These are phyloP conservation scores for Tieghemostelium lacteum DNA, from an alignment of 78 protist genomes.

Conservation along the genomic window DNA sequence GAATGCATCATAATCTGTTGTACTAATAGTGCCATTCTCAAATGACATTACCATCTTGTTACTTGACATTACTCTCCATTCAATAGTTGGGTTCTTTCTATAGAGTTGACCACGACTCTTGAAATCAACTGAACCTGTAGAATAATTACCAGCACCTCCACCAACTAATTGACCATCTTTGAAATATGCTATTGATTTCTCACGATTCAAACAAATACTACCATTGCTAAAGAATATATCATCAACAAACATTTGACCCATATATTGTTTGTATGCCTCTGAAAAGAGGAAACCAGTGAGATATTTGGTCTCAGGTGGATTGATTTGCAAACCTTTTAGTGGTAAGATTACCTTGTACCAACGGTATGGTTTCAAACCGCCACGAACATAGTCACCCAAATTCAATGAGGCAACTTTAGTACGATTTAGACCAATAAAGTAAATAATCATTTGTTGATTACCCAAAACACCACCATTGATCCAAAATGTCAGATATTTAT, in stretches of 20 bases:
- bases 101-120: not conserved
- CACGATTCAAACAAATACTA: not conserved
- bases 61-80: not conserved
- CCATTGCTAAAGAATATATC: conserved; percentile 10
- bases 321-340: not conserved
- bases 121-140: not conserved
- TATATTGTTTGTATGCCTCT: not conserved
- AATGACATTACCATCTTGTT: not conserved
- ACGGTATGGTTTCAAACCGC: not conserved
- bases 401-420: not conserved
- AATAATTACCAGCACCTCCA: not conserved
- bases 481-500: conserved; percentile 54
- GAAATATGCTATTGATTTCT: not conserved
- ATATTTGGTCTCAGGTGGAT: not conserved
- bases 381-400: conserved; percentile 34
- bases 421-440: not conserved
- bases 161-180: not conserved
- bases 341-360: conserved; percentile 48
- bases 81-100: not conserved
- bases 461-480: conserved; percentile 28
- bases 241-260: conserved; percentile 18
- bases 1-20: conserved; percentile 2
- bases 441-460: conserved; percentile 14
- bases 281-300: conserved; percentile 14
- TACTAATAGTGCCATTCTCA: not conserved